A percentile compares a stretch with the other conserved stretches of the same genome.
These are phyloP conservation scores for Phytopythium kandeliae DNA, from an alignment of 352 stramenopile genomes.

Conservation along the genomic window DNA sequence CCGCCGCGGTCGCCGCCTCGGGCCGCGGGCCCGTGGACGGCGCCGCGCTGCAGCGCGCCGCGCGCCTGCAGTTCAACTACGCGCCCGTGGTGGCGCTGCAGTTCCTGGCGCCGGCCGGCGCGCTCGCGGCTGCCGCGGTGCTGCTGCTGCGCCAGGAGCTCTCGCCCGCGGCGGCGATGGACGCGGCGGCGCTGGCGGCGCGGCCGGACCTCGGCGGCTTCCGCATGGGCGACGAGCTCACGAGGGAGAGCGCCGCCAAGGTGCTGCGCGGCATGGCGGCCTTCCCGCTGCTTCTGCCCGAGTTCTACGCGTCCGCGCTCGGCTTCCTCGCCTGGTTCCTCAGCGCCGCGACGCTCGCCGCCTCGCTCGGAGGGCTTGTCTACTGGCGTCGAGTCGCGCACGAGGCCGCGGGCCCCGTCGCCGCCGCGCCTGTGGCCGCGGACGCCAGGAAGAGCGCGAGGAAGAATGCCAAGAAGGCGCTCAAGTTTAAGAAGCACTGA, in stretches of 20 bases:
- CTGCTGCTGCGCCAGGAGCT: constrained; percentile 57
- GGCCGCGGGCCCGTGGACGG: constrained; percentile 50
- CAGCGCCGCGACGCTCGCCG: constrained; percentile 55
- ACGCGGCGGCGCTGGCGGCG: constrained; percentile 9
- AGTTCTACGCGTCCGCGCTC: constrained; percentile 51
- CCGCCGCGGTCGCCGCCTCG: constrained; percentile 40
- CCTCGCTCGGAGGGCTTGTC: constrained; percentile 49
- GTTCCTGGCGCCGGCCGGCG: constrained; percentile 56
- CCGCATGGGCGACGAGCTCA: constrained; percentile 49
- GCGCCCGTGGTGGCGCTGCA: constrained; percentile 71
- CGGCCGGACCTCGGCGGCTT: constrained; percentile 52
- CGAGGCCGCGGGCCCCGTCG: too few species aligned
- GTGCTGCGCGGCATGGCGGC: constrained; percentile 58
- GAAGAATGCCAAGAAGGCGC: too few species aligned
- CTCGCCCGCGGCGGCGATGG: too few species aligned
- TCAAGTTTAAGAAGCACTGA: too few species aligned
- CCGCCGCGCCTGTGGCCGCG: constrained; percentile 4
- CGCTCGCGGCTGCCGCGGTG: constrained; percentile 33
- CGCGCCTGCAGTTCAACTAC: constrained; percentile 81
- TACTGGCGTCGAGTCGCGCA: too few species aligned
- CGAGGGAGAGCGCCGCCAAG: constrained; percentile 27
- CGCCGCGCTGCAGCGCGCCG: constrained; percentile 53
- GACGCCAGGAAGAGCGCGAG: constrained; percentile 63
- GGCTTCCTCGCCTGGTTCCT: constrained; percentile 76
- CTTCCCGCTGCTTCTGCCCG: constrained; percentile 54